Evolutionary conservation across 179 eudicot species (phyloP), one percentile per base, ranked within the genome.

Genomic region (Pouteria campechiana): DNA sequence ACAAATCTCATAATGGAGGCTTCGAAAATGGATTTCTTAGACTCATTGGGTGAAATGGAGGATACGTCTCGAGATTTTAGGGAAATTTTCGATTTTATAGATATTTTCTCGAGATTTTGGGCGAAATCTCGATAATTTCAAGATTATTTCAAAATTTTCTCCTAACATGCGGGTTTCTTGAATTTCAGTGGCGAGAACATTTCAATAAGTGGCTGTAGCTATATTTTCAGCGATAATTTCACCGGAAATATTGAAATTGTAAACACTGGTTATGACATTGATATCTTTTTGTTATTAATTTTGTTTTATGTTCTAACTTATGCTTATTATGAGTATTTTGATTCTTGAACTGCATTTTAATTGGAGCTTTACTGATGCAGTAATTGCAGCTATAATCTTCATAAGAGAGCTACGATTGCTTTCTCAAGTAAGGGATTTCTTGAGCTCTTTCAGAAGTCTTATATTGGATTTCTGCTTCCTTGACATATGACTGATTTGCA

Each of bases 341-440:
- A 20, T 13, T 18, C 36, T 44, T 33, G 11, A 23, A 25, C 4
- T 19, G 15, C 19, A 15, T 14, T 34, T 20, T 41, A 24, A 18
- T 43, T 14, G 9, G 19, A 17, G 29, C 30, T 6, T 56, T 46
- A 21, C 25, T 37, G 31, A 19, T 70, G 82, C 90, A 87, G 96
- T 69, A 24, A 79, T 87, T 49, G 75, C 90, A 34, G 65, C 70
- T 15, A 59, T 87, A 44, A 41, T 87, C 40, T 74, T 74, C 55
- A 44, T 83, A 7, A 72, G 87, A 58, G 68, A 83, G 48, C 14
- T 63, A 30, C 63, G 76, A 17, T 32, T 70, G 52, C 44, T 75
- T 33, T 69, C 58, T 58, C 55, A 60, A 78, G 96, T 87, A 57
- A 57, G 45, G 36, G 5, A 13, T 16, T 37, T 36, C 15, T 20